Evolutionary conservation across 108 stramenopile species (phyloP), one percentile per base, ranked within the genome.

Genomic region (Nitzschia sp.): DNA sequence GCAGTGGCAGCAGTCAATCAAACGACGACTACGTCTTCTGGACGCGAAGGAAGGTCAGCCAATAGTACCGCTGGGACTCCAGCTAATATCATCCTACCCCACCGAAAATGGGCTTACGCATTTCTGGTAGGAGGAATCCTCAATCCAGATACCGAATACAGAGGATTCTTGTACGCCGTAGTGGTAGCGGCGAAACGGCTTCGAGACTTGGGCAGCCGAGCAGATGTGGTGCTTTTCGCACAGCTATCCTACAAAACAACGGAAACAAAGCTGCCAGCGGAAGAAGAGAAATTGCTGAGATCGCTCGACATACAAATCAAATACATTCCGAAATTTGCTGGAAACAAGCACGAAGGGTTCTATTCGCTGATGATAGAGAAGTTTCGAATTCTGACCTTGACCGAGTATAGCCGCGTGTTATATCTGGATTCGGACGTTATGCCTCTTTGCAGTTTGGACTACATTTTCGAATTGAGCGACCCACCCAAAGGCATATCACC

Each of bases 351-450:
- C 1, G 75, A 76, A 38, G 46, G 33, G 16, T 83, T 80, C 47
- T 71, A 55, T 45, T 33, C 41, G 16, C 25, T 67, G 6, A 60
- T 67, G 57, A 45, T 81, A 52, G 80, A 87, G 26, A 87, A 87
- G 35, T 87, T 87, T 58, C 71, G 72, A 23, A 69, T 80, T 9
- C 61, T 87, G 48, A 28, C 55, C 27, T 2, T 83, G 74, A 77
- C 77, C 25, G 77, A 81, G 54, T 89, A 85, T 56, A 57, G 69
- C 13, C 69, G 80, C 2, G 69, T 85, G 2, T 47, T 84, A 47
- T 83, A 82, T 55, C 19, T 89, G 30, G 88, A 89, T 46, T 69
- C 70, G 2, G 88, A 89, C 67, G 58, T 83, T 13, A 44, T 84
- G 28, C 81, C 85, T 3, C 38, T 71, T 25, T 70, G 68, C 46